Evolutionary conservation across 108 stramenopile species (phyloP), one percentile per base, ranked within the genome.

Genomic region (Chaetoceros tenuissimus): DNA sequence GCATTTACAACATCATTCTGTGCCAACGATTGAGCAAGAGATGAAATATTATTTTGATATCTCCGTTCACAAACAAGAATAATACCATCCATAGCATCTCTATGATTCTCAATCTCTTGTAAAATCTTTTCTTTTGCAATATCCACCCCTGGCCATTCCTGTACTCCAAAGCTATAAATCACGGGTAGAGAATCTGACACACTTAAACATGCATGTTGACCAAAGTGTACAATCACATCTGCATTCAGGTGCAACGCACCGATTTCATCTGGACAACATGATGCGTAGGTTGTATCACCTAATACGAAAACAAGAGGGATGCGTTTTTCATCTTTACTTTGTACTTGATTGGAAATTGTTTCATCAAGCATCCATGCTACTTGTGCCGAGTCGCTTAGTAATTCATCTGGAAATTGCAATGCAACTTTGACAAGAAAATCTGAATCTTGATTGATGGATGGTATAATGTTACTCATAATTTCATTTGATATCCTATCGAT

Each of bases 221-320:
- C 97, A 74, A 83, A 96, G 68, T 97, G 95, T 3, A 96, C 73
- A 31, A 97, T 62, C 10, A 92, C 68, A 61, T 92, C 77, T 21
- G 97, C 97, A 53, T 92, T 73, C 24, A 96, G 77, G 71, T 97
- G 97, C 51, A 82, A 66, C 2, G 95, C 95, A 1, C 90, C 84
- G 2, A 97, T 87, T 62, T 92, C 90, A 63, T 97, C 97, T 18
- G 95, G 94, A 75, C 95, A 96, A 64, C 95, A 96, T 22, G 83
- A 72, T 48, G 77, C 91, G 43, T 88, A 88, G n/a, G 93, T 92
- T 1, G 97, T 94, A 65, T 97, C 97, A 2, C 97, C 97, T 24
- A 96, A 59, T 18, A 92, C 74, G 58, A 97, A 97, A n/a, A 94
- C 66, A 20, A 94, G 64, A 22, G 89, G 80, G 3, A 26, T 46